These are phyloP conservation scores for Neoscytalidium dimidiatum DNA, from an alignment of 2,329 filamentous ascomycete genomes.

Conservation along the genomic window DNA sequence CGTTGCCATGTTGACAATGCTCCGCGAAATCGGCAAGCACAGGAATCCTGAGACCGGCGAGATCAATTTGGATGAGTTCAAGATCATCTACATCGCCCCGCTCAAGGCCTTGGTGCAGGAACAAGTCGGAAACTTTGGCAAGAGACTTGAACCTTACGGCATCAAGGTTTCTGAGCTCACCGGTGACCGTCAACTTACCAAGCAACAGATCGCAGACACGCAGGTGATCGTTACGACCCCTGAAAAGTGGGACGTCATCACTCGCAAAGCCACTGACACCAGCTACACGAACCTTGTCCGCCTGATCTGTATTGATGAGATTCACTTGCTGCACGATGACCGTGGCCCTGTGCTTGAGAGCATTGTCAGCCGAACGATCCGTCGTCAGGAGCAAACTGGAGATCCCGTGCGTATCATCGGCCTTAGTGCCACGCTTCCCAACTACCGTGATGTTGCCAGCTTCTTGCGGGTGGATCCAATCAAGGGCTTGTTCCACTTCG, in stretches of 20 bases:
- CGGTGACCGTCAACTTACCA: constrained; percentile 95
- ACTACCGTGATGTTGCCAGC: constrained; percentile 93
- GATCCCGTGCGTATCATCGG: constrained; percentile 90
- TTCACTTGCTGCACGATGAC: constrained; percentile 95
- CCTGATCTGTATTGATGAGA: constrained; percentile 95
- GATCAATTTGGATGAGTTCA: constrained; percentile 94
- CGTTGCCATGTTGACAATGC: constrained; percentile 94
- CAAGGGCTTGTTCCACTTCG: constrained; percentile 93
- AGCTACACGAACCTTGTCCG: constrained; percentile 98
- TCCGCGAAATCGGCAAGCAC: constrained; percentile 96
- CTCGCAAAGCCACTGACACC: constrained; percentile 92
- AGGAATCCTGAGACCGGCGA: constrained; percentile 86
- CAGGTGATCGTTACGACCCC: constrained; percentile 98
- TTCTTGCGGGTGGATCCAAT: constrained; percentile 87
- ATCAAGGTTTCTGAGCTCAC: constrained; percentile 94
- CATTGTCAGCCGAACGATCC: constrained; percentile 91
- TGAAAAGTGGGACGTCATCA: constrained; percentile 99
- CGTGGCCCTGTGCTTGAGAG: constrained; percentile 95
- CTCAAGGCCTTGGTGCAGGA: constrained; percentile 95
- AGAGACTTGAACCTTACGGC: constrained; percentile 84
- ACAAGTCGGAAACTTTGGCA: constrained; percentile 96
- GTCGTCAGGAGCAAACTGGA: constrained; percentile 89
- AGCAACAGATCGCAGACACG: constrained; percentile 96
- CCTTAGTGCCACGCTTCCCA: constrained; percentile 91
- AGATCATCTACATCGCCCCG: constrained; percentile 97